These are phyloP conservation scores for Piper betle DNA, from an alignment of 164 flowering plant genomes.

Conservation along the genomic window DNA sequence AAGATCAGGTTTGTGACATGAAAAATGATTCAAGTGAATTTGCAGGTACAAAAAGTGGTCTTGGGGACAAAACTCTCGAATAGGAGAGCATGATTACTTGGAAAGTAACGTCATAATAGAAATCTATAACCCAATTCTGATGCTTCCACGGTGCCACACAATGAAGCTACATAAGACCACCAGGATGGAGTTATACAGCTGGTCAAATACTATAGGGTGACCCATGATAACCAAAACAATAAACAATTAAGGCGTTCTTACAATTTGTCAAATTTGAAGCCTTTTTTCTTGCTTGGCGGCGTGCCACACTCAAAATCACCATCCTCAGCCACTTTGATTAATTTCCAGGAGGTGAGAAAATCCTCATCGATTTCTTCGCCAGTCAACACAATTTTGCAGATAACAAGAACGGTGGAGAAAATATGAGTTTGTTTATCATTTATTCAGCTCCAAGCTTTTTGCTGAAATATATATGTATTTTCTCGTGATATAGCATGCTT, in stretches of 20 bases:
- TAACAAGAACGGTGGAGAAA: no score
- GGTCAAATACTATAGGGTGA: background rate
- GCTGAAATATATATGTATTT: background rate
- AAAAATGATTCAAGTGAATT: background rate
- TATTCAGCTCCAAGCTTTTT: background rate
- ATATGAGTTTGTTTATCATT: background rate
- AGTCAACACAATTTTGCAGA: conserved; percentile 8
- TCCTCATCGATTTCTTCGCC: conserved; percentile 71
- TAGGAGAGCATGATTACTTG: no score
- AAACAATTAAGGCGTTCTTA: conserved; percentile 21
- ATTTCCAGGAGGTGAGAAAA: conserved; percentile 69
- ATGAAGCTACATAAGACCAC: no score
- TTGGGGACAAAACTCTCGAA: no score
- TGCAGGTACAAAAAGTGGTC: no score
- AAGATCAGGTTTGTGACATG: background rate
- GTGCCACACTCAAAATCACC: conserved; percentile 41
- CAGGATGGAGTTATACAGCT: no score
- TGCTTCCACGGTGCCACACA: no score
- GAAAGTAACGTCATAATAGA: no score
- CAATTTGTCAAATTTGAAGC: conserved; percentile 60
- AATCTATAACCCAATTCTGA: no score
- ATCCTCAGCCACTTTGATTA: conserved; percentile 39
- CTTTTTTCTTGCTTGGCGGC: conserved; percentile 38
- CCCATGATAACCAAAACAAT: background rate
- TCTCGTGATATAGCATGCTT: background rate